Evolutionary conservation across 1,284 basidiomycete species (phyloP), one percentile per base, ranked within the genome.

Genomic region (Vanrija sp.): DNA sequence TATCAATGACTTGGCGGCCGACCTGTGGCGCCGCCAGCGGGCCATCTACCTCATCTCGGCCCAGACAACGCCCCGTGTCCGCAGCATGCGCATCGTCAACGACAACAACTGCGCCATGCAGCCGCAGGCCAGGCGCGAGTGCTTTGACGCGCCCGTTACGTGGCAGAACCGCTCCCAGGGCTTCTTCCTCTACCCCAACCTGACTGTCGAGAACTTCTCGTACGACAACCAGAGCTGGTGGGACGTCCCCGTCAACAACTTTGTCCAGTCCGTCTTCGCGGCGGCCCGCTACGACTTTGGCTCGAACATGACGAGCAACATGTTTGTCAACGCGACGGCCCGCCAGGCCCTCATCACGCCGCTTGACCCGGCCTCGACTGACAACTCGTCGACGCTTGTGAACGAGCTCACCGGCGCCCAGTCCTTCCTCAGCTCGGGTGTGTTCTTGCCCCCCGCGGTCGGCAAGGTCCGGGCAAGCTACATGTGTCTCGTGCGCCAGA

Each of bases 261-360:
- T 59, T 38, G 19, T 59, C 27, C 42, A 59, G 38, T 46, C 54
- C 42, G 38, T 59, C 20, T 51, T 59, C 31, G 54, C 54, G 12
- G 57, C 57, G 5, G 57, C 54, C 18, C 54, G 57, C 6, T 59
- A 59, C 51, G 57, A 59, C 48, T 59, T 59, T 44, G 51, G 45
- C 10, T 24, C 50, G 19, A 59, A 59, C 57, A 56, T 53, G 57
- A 59, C 57, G 22, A 56, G 49, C 51, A 59, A 59, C 46, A 20
- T 59, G 23, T 59, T 53, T 20, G 38, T 41, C 18, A 54, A 59
- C 49, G 22, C n/a, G n/a, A 48, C 45, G 2, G 41, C 49, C 3
- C 42, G 49, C 14, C 31, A 42, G 31, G 39, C 39, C 27, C 16
- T 56, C 27, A 53, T 56, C 35, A 10, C 6, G 15, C 19, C 35